phyloP scores from a whole-genome alignment of 2,329 filamentous ascomycete species.

The Fusarium hainanense region DNA sequence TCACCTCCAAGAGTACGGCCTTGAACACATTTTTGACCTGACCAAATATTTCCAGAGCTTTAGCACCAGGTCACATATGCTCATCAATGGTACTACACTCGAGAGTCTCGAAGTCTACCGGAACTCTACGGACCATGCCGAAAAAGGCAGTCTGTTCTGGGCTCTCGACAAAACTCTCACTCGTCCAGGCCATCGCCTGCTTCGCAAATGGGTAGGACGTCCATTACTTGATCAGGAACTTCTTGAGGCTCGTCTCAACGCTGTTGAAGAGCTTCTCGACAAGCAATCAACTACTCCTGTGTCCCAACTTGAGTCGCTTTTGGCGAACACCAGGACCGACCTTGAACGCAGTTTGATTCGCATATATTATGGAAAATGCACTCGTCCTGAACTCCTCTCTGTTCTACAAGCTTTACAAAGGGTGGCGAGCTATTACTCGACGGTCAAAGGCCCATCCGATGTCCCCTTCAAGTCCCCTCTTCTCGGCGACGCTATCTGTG shows the following conservation, averaged over 20 bases:
- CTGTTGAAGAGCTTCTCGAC: slow-evolving; percentile 86
- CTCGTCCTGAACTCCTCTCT: slow-evolving; percentile 84
- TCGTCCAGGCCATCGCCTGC: slow-evolving; percentile 84
- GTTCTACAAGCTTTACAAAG: slow-evolving; percentile 87
- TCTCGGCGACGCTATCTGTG: slow-evolving; percentile 76
- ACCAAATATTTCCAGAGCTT: slow-evolving; percentile 98
- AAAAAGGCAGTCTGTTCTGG: slow-evolving; percentile 94
- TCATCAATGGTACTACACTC: slow-evolving; percentile 93
- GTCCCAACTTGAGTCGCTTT: slow-evolving; percentile 78
- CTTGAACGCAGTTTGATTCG: slow-evolving; percentile 93
- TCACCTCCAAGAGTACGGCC: slow-evolving; percentile 88
- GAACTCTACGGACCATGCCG: slow-evolving; percentile 87
- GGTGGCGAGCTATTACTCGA: slow-evolving; percentile 80
- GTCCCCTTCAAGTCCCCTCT: slow-evolving; percentile 78
- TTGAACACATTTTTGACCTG: slow-evolving; percentile 94
- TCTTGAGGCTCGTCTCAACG: slow-evolving; percentile 82
- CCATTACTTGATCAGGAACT: slow-evolving; percentile 81
- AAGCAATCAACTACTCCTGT: slow-evolving; percentile 73
- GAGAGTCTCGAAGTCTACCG: slow-evolving; percentile 96
- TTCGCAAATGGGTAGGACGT: slow-evolving; percentile 94
- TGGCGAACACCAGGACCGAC: slow-evolving; percentile 79
- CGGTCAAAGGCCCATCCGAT: slow-evolving; percentile 72
- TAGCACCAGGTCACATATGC: slow-evolving; percentile 92
- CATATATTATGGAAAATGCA: slow-evolving; percentile 97
- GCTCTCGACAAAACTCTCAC: slow-evolving; percentile 92